Evolutionary conservation across 352 stramenopile genomes (phyloP), one percentile per base, ranked within the genome.

Genomic region (Pythium scleroteichum): DNA sequence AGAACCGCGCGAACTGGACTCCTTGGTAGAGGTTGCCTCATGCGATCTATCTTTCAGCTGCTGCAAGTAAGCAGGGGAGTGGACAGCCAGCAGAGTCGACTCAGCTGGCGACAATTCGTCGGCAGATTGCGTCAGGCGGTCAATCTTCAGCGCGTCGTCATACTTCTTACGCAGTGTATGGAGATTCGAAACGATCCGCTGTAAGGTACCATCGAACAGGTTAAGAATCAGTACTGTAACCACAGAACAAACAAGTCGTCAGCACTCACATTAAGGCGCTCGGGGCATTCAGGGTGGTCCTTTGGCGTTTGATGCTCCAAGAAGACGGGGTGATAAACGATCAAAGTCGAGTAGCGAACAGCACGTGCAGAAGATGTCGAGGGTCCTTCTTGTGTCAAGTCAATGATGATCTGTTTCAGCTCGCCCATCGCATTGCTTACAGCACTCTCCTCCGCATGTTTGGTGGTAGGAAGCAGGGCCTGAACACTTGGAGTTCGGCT

Each of bases 261-360:
- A 44, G 38, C 6, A 85, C 81, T 63, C 65, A 91, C 84, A 54
- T 87, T 85, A 44, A 94, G 73, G n/a, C 85, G 79, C 47, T 92
- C 81, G 1, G 85, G 85, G 40, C 82, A 94, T 58, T 94, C 85
- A 0, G 85, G 82, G 65, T 94, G 85, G 46, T 92, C 79, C 60
- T 88, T 85, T 7, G 85, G 85, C 5, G 85, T 94, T 57, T 92
- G 78, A 41, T 94, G 85, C n/a, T 92, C 81, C 29, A 93, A 76
- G 58, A 92, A 94, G 22, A 88, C 75, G 7, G 85, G 83, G 48
- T 94, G 85, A 52, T 94, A 94, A 52, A 92, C 69, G 35, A 94
- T 82, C 35, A 91, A 65, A 6, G 85, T 94, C 13, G 77, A 84
- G 12, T 59, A 53, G 20, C 53, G 53, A 17, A 38, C 42, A 22